phyloP scores from a whole-genome alignment of 495 filamentous ascomycete genomes.

The Penicillium ucsense region DNA sequence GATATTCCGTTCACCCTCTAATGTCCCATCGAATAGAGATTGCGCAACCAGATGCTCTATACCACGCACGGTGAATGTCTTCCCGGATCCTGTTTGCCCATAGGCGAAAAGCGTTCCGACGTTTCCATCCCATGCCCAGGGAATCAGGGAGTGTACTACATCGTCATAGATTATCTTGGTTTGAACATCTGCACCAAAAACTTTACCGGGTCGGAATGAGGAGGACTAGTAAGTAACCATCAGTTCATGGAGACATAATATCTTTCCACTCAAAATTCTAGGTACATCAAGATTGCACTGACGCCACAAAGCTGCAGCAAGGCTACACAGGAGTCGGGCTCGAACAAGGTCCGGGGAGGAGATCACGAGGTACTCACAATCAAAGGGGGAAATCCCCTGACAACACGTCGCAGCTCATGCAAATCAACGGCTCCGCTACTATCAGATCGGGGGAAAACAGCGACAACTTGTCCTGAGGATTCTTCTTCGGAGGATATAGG shows the following conservation, averaged over 20 bases:
- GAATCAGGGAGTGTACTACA: slow-evolving; percentile 14
- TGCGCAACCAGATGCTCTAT: slow-evolving; percentile 16
- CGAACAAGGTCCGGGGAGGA: neutral
- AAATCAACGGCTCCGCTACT: slow-evolving; percentile 7
- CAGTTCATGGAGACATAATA: neutral
- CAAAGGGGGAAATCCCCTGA: slow-evolving; percentile 5
- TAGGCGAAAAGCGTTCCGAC: slow-evolving; percentile 34
- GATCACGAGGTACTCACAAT: slow-evolving; percentile 5
- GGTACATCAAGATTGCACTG: too few species aligned
- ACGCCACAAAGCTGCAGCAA: too few species aligned
- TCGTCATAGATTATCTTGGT: slow-evolving; percentile 19
- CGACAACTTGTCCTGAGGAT: slow-evolving; percentile 3
- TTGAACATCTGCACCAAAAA: slow-evolving; percentile 4
- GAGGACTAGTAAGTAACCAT: slow-evolving; percentile 4
- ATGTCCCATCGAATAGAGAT: slow-evolving; percentile 14
- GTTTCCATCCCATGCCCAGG: slow-evolving; percentile 19
- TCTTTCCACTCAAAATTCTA: too few species aligned
- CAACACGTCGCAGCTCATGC: slow-evolving; percentile 5
- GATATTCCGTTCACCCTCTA: slow-evolving; percentile 14
- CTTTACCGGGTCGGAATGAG: neutral
- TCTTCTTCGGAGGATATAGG: slow-evolving; percentile 5
- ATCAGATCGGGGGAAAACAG: slow-evolving; percentile 1
- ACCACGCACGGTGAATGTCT: slow-evolving; percentile 31
- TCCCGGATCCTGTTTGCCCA: slow-evolving; percentile 40
- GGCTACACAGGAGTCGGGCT: neutral